These are phyloP conservation scores for Cocos nucifera DNA, from an alignment of 176 grass and related monocot genomes.

Conservation along the genomic window DNA sequence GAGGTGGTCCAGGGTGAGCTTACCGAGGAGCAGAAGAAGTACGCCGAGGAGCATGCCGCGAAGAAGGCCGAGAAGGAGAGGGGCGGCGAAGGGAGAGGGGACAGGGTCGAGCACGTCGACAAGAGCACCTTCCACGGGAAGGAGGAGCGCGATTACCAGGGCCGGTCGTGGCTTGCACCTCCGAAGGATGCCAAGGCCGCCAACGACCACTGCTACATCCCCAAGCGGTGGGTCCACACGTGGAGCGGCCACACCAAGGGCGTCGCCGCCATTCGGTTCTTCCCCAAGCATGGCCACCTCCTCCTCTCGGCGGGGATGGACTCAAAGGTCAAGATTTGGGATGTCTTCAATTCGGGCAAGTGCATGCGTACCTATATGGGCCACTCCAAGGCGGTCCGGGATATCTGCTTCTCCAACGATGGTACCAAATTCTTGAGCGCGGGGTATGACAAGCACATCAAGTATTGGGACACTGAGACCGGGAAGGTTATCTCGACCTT, in stretches of 20 bases:
- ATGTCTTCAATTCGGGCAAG: conserved; percentile 61
- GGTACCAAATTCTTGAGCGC: conserved; percentile 91
- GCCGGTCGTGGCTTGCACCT: conserved; percentile 81
- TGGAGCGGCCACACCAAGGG: conserved; percentile 97
- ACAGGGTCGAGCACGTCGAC: conserved; percentile 48
- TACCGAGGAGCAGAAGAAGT: no score
- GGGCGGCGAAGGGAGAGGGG: conserved; percentile 10
- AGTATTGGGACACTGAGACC: conserved; percentile 98
- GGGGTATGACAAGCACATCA: conserved; percentile 91
- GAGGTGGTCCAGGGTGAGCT: no score
- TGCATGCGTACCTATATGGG: conserved; percentile 99
- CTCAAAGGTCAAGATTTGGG: conserved; percentile 98
- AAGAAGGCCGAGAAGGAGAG: no score
- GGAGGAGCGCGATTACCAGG: conserved; percentile 94
- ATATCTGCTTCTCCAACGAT: conserved; percentile 93
- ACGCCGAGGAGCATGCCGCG: no score
- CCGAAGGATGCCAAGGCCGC: conserved; percentile 85
- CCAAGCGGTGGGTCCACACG: conserved; percentile 93
- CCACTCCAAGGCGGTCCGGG: conserved; percentile 90
- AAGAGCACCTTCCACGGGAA: conserved; percentile 96
- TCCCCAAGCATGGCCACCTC: conserved; percentile 75
- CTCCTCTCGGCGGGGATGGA: conserved; percentile 94
- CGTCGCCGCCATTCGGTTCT: conserved; percentile 83
- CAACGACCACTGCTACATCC: conserved; percentile 85
- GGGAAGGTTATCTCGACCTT: conserved; percentile 97